These are phyloP conservation scores for Neurospora pannonica DNA, from an alignment of 495 filamentous ascomycete species.

Conservation along the genomic window DNA sequence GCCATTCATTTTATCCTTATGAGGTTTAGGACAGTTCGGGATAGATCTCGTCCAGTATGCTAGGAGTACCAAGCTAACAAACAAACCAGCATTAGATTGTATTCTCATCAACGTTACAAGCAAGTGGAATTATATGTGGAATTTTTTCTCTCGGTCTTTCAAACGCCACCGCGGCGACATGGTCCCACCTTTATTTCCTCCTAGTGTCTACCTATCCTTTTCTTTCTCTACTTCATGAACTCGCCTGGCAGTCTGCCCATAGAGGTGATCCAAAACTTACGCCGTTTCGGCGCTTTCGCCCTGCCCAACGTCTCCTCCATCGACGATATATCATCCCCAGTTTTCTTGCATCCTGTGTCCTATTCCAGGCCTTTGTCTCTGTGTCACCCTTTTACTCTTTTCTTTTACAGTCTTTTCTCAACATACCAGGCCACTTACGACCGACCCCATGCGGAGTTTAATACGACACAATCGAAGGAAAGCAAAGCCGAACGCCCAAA, in stretches of 20 bases:
- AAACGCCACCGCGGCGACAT: neutral
- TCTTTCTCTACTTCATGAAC: neutral
- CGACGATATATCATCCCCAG: neutral
- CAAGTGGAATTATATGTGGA: neutral
- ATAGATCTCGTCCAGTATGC: no score
- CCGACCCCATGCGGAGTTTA: neutral
- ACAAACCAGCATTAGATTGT: no score
- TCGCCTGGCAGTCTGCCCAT: neutral
- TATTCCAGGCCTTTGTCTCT: neutral
- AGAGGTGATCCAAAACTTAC: neutral
- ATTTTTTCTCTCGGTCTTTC: neutral
- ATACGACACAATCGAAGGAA: neutral
- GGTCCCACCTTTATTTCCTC: neutral
- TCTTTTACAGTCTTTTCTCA: neutral
- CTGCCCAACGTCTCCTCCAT: neutral
- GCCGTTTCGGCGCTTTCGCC: neutral
- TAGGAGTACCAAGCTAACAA: no score
- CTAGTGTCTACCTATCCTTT: neutral
- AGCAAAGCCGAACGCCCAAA: neutral
- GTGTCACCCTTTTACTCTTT: neutral
- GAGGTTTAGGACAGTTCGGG: no score
- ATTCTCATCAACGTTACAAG: neutral
- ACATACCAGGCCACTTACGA: neutral
- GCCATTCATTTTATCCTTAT: no score
- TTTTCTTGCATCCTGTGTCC: neutral